phyloP scores from a whole-genome alignment of 768 basidiomycete species.

The Kondoa subrosea region DNA sequence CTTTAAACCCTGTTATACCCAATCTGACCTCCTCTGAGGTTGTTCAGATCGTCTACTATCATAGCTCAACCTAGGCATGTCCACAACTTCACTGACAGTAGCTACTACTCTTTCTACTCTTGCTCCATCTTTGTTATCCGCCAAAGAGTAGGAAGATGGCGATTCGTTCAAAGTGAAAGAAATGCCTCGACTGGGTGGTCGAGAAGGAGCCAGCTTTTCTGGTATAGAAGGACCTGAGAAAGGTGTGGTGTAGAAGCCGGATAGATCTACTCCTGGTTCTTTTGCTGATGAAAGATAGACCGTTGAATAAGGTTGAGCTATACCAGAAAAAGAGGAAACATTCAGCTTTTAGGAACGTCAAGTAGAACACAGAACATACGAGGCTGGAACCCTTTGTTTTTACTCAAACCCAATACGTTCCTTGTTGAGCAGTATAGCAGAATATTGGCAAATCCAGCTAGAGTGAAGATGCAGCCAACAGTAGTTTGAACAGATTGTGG shows the following conservation, averaged over 20 bases:
- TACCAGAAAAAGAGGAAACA: too few relatives aligned
- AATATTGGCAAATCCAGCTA: conserved; percentile 13
- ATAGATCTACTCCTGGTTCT: neutral
- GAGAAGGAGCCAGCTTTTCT: neutral
- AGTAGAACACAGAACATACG: too few relatives aligned
- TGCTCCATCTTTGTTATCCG: neutral
- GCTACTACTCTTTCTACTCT: neutral
- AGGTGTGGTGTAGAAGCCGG: neutral
- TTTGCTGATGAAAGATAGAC: neutral
- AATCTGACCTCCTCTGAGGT: neutral
- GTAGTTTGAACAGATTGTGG: conserved; percentile 7
- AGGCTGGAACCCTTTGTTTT: neutral
- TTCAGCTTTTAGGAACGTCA: too few relatives aligned
- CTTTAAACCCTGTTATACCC: too few relatives aligned
- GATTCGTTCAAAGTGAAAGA: neutral
- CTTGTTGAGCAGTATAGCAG: conserved; percentile 10
- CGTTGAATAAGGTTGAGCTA: neutral
- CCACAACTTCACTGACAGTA: neutral
- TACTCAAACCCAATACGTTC: neutral
- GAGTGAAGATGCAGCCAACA: conserved; percentile 9
- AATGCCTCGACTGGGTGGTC: too few relatives aligned
- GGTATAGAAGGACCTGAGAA: neutral
- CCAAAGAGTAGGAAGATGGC: neutral
- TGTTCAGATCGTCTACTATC: neutral
- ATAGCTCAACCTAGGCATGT: neutral